phyloP scores from a whole-genome alignment of 768 basidiomycete genomes.

The Mycena polygramma region DNA sequence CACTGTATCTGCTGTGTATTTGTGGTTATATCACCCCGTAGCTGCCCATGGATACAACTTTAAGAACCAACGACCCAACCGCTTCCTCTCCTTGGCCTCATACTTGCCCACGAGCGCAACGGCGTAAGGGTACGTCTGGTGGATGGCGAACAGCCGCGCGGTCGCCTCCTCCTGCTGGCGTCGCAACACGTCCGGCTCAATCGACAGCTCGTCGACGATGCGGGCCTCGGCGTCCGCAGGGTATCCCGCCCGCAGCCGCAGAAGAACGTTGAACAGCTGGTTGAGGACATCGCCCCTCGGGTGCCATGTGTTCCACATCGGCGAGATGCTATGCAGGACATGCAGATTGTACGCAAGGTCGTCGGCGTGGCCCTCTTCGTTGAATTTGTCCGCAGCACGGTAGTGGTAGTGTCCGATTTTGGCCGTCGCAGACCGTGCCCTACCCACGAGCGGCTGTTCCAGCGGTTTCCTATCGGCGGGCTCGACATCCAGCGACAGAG shows the following conservation, averaged over 20 bases:
- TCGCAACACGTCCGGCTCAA: constrained; percentile 37
- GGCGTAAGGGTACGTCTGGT: constrained; percentile 65
- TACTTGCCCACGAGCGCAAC: constrained; percentile 42
- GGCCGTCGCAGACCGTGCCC: constrained; percentile 35
- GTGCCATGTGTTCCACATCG: constrained; percentile 75
- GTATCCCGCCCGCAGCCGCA: constrained; percentile 64
- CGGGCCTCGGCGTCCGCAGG: constrained; percentile 53
- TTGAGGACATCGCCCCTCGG: constrained; percentile 67
- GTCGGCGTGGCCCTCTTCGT: constrained; percentile 38
- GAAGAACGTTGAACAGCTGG: constrained; percentile 60
- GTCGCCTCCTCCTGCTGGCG: constrained; percentile 46
- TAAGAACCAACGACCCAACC: constrained; percentile 33
- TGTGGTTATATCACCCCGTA: constrained; percentile 15
- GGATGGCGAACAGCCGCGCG: constrained; percentile 60
- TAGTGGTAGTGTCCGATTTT: constrained; percentile 33
- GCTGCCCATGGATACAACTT: constrained; percentile 34
- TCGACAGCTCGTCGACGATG: constrained; percentile 41
- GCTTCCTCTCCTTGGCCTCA: constrained; percentile 28
- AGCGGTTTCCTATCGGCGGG: constrained; percentile 34
- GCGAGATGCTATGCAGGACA: constrained; percentile 72
- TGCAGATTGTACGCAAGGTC: constrained; percentile 74
- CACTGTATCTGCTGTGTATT: constrained; percentile 30
- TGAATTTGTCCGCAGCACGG: constrained; percentile 24
- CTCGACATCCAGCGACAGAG: constrained; percentile 55
- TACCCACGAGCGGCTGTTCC: constrained; percentile 25